A percentile compares a stretch with the other conserved stretches of the same genome.
Evolutionary conservation across 345 rosid species (phyloP).

Genomic region (Pseudoturritis turrita): DNA sequence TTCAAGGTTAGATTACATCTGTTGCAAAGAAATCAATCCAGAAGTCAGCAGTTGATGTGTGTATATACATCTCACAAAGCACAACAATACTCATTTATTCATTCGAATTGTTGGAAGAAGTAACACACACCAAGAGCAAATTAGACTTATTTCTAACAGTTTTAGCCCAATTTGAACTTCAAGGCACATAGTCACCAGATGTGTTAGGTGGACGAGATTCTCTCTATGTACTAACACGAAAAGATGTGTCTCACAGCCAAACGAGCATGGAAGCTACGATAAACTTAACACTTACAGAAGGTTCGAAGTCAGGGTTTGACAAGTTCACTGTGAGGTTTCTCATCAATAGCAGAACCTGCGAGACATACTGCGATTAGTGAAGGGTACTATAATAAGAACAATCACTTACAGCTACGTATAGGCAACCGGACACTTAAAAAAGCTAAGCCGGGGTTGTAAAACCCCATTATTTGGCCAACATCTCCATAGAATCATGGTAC

Average conservation of each 20-base stretch:
- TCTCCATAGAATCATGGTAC: not conserved
- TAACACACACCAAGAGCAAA: not conserved
- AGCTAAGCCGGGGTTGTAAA: not conserved
- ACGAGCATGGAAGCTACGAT: not conserved
- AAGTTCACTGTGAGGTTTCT: constrained; percentile 90
- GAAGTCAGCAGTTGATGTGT: not conserved
- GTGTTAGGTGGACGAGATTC: not conserved
- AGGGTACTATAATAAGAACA: not conserved
- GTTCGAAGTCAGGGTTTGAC: constrained; percentile 83
- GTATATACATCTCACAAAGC: not conserved
- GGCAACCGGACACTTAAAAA: not conserved
- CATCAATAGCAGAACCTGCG: constrained; percentile 87
- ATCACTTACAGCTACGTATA: constrained; percentile 1
- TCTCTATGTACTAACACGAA: not conserved
- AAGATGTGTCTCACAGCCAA: not conserved
- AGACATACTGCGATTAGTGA: constrained; percentile 17
- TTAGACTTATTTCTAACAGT: not conserved
- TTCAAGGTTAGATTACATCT: constrained; percentile 26
- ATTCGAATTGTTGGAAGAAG: not conserved
- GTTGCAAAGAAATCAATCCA: constrained; percentile 3
- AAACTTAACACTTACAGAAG: constrained; percentile 60
- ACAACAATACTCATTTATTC: not conserved
- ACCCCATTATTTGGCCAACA: not conserved
- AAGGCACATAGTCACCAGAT: not conserved
- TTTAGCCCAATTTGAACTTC: not conserved